These are phyloP conservation scores for Colletotrichum filicis DNA, from an alignment of 2,329 filamentous ascomycete genomes.

Conservation along the genomic window DNA sequence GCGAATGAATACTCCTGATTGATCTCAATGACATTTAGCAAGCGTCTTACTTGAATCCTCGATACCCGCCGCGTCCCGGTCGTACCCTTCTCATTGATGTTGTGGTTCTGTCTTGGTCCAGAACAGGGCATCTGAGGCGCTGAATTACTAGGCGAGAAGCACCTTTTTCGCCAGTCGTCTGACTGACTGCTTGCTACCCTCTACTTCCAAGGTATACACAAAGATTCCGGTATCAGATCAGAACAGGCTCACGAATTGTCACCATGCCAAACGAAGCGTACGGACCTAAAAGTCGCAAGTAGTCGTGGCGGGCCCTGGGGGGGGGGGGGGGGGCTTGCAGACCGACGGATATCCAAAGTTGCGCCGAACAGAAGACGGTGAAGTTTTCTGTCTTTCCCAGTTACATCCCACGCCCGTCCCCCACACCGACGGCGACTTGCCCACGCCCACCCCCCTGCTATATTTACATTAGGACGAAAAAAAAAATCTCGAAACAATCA, in stretches of 20 bases:
- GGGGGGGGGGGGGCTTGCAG: background rate
- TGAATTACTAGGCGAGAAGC: background rate
- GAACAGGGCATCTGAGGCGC: background rate
- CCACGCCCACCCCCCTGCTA: background rate
- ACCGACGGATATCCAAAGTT: background rate
- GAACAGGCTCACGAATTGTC: too few species aligned
- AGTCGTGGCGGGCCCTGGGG: too few species aligned
- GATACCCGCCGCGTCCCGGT: too few species aligned
- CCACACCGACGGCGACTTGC: background rate
- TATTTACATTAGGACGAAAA: background rate
- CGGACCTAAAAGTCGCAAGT: too few species aligned
- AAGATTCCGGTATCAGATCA: too few species aligned
- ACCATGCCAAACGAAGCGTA: too few species aligned
- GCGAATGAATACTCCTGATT: background rate
- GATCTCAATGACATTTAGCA: background rate
- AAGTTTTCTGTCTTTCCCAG: background rate
- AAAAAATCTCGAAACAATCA: constrained; percentile 3
- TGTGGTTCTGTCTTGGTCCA: background rate
- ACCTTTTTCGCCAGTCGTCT: background rate
- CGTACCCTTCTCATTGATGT: background rate
- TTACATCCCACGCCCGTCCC: background rate
- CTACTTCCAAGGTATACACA: too few species aligned
- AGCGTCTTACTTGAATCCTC: background rate
- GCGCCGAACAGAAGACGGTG: background rate
- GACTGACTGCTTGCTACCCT: too few species aligned